phyloP scores from a whole-genome alignment of 164 flowering plant genomes.

The Amborella trichopoda region DNA sequence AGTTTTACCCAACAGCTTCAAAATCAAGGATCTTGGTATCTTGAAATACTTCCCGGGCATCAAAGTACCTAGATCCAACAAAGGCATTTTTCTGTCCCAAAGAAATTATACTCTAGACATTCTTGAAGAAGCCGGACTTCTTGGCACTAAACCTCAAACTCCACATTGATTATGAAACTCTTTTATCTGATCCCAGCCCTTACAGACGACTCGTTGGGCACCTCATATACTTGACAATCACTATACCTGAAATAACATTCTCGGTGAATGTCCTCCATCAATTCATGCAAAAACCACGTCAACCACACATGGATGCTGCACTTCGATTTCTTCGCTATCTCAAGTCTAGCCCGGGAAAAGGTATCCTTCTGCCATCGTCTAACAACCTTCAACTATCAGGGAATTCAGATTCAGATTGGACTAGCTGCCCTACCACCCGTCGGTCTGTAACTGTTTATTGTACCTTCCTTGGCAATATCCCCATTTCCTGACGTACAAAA shows the following conservation, averaged over 20 bases:
- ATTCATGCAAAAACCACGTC: background rate
- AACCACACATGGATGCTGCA: background rate
- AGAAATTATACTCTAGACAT: background rate
- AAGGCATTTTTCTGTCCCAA: background rate
- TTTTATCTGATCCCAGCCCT: background rate
- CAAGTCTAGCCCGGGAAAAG: background rate
- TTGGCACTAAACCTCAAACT: background rate
- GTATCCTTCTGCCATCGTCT: background rate
- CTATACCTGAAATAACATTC: background rate
- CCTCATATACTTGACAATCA: background rate
- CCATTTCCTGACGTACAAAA: background rate
- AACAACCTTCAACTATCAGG: background rate
- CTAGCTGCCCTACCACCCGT: background rate
- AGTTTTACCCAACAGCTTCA: background rate
- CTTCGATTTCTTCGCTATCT: background rate
- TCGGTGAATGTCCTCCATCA: background rate
- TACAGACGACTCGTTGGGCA: background rate
- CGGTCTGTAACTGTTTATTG: background rate
- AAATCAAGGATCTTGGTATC: background rate
- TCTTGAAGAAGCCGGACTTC: background rate
- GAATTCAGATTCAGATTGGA: background rate
- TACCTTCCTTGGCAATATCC: background rate
- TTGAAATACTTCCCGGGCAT: background rate
- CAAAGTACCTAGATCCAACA: background rate
- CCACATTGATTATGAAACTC: background rate